A percentile compares a stretch with the other conserved stretches of the same genome.
Evolutionary conservation across 805 yeast genomes (phyloP).

Genomic region (Aciculoconidium aculeatum): DNA sequence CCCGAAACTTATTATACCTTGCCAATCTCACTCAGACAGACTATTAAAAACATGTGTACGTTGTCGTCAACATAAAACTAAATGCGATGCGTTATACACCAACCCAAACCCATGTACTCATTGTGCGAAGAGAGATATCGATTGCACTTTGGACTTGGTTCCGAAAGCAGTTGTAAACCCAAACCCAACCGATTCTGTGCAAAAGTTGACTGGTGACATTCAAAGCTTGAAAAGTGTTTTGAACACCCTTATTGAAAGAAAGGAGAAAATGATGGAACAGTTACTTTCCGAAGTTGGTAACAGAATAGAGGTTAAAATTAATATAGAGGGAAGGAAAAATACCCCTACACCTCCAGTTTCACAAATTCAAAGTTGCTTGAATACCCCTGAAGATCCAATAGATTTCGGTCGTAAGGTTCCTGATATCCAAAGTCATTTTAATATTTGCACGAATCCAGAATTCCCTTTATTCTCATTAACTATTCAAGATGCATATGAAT

Average conservation of each 20-base stretch:
- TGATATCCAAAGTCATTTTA: neutral
- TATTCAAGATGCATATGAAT: slow-evolving; percentile 8
- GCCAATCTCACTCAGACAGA: too few species aligned
- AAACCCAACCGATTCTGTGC: slow-evolving; percentile 31
- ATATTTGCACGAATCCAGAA: neutral
- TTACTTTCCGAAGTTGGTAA: slow-evolving; percentile 8
- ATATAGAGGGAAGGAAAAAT: neutral
- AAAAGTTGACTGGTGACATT: slow-evolving; percentile 23
- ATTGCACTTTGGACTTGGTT: slow-evolving; percentile 52
- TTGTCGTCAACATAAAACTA: slow-evolving; percentile 62
- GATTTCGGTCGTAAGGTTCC: neutral
- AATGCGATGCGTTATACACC: slow-evolving; percentile 51
- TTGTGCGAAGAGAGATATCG: slow-evolving; percentile 46
- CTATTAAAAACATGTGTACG: slow-evolving; percentile 50
- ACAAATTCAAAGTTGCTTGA: slow-evolving; percentile 11
- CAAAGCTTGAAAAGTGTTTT: slow-evolving; percentile 16
- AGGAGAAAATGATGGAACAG: slow-evolving; percentile 12
- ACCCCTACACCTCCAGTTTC: slow-evolving; percentile 8
- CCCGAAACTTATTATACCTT: too few species aligned
- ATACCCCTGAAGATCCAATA: slow-evolving; percentile 6
- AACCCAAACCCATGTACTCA: slow-evolving; percentile 53
- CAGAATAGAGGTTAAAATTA: neutral
- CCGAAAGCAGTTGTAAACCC: slow-evolving; percentile 44
- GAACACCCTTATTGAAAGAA: slow-evolving; percentile 19
- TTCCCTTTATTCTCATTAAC: slow-evolving; percentile 7